These are phyloP conservation scores for Colletotrichum orchidophilum DNA, from an alignment of 2,329 filamentous ascomycete species.

Conservation along the genomic window DNA sequence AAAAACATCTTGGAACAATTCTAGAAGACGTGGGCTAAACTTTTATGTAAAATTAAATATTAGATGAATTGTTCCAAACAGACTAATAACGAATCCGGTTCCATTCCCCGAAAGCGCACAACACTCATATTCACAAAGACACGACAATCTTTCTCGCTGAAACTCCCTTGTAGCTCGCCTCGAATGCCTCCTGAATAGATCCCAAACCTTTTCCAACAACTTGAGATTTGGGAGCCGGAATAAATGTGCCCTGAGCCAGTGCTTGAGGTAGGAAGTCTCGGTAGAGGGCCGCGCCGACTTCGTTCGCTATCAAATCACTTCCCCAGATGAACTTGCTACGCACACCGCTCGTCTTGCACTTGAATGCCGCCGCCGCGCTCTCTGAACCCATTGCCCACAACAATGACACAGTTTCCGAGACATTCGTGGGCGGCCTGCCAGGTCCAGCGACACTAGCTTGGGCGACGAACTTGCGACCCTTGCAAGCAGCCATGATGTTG, in stretches of 20 bases:
- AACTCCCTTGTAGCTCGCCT: slow-evolving; percentile 37
- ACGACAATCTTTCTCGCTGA: slow-evolving; percentile 40
- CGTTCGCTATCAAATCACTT: slow-evolving; percentile 32
- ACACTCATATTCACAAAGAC: not conserved
- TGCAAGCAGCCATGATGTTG: not conserved
- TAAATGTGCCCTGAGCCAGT: slow-evolving; percentile 35
- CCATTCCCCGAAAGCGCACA: not conserved
- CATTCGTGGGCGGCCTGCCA: not conserved
- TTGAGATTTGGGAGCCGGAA: slow-evolving; percentile 36
- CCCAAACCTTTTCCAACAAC: slow-evolving; percentile 40
- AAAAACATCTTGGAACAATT: not conserved
- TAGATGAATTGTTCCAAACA: too few species aligned
- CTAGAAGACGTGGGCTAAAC: too few species aligned
- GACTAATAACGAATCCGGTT: too few species aligned
- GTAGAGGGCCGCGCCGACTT: slow-evolving; percentile 38
- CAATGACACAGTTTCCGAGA: not conserved
- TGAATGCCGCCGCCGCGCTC: slow-evolving; percentile 17
- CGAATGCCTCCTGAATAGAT: slow-evolving; percentile 37
- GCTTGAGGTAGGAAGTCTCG: slow-evolving; percentile 38
- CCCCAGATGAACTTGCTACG: slow-evolving; percentile 45
- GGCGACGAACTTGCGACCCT: slow-evolving; percentile 19
- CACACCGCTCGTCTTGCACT: slow-evolving; percentile 42
- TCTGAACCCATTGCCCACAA: not conserved
- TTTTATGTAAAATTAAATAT: too few species aligned
- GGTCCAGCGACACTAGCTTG: slow-evolving; percentile 12